Evolutionary conservation across 2,329 filamentous ascomycete genomes (phyloP).

Genomic region (Calonectria ilicicola): DNA sequence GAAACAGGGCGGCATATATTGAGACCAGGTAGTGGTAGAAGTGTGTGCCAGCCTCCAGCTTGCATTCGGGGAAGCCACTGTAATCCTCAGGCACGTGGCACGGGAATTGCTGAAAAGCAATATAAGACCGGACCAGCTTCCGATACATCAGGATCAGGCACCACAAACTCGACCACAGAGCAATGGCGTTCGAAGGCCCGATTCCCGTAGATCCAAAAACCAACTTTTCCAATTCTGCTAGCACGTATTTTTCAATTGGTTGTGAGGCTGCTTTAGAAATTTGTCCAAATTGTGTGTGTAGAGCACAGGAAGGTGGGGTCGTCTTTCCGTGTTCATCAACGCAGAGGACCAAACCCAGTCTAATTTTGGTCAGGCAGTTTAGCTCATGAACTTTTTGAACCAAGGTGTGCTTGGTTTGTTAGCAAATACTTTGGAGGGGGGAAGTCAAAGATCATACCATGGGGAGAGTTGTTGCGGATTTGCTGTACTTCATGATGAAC

Average conservation of each 20-base stretch:
- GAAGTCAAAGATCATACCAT: constrained; percentile 33
- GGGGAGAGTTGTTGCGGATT: constrained; percentile 32
- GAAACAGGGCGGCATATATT: constrained; percentile 43
- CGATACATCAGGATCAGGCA: constrained; percentile 45
- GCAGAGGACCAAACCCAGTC: constrained; percentile 40
- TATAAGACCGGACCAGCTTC: constrained; percentile 43
- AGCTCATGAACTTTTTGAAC: constrained; percentile 42
- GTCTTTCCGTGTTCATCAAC: constrained; percentile 37
- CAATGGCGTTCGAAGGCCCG: constrained; percentile 39
- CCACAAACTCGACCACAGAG: constrained; percentile 44
- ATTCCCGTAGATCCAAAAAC: constrained; percentile 41
- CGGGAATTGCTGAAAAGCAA: constrained; percentile 44
- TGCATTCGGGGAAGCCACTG: constrained; percentile 43
- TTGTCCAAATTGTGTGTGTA: constrained; percentile 45
- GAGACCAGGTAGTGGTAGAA: constrained; percentile 46
- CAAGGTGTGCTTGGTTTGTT: constrained; percentile 33
- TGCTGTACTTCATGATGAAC: constrained; percentile 43
- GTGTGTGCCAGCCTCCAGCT: constrained; percentile 42
- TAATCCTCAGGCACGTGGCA: constrained; percentile 45
- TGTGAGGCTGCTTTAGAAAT: constrained; percentile 44
- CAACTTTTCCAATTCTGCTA: constrained; percentile 39
- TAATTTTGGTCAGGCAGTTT: constrained; percentile 43
- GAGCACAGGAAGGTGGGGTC: constrained; percentile 41
- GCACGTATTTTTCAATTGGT: constrained; percentile 41
- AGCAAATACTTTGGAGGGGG: not conserved